Conservation (phyloP, 2,329 filamentous ascomycete species). For the Cordyceps javanica region DNA sequence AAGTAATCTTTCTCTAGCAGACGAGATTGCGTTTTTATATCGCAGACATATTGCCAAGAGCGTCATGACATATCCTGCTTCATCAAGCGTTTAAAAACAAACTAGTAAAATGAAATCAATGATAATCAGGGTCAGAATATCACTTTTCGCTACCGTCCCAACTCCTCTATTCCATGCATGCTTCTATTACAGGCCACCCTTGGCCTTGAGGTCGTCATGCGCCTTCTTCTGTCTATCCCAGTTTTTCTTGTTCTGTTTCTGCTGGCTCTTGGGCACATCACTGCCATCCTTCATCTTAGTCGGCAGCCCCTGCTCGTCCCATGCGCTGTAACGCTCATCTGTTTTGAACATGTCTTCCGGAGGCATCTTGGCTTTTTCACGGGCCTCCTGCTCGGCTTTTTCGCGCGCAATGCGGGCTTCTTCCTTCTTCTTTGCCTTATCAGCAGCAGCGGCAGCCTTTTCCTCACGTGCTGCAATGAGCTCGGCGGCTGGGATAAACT, state of each 20-base stretch:
- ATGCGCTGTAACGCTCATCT: constrained; percentile 60
- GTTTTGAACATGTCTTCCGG: constrained; percentile 51
- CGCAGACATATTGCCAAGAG: not conserved
- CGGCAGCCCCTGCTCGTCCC: constrained; percentile 79
- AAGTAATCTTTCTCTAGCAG: not conserved
- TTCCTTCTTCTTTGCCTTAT: constrained; percentile 51
- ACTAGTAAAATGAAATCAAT: not conserved
- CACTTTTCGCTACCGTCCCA: constrained; percentile 2
- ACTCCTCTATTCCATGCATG: constrained; percentile 9
- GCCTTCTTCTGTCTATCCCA: constrained; percentile 88
- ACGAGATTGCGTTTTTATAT: not conserved
- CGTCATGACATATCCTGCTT: not conserved
- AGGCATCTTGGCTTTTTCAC: constrained; percentile 50
- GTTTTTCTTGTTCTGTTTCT: constrained; percentile 81
- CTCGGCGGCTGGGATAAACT: constrained; percentile 52
- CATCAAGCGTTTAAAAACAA: not conserved
- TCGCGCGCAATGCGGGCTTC: constrained; percentile 45
- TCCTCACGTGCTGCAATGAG: constrained; percentile 54
- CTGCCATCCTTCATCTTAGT: constrained; percentile 69
- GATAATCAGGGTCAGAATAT: not conserved
- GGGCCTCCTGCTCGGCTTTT: constrained; percentile 46
- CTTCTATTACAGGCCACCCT: constrained; percentile 22
- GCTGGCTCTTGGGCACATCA: constrained; percentile 71
- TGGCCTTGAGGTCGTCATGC: constrained; percentile 53
- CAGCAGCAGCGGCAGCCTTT: constrained; percentile 54